These are phyloP conservation scores for Casaregolazyma lundiana DNA, from an alignment of 1,139 yeast species.

Conservation along the genomic window DNA sequence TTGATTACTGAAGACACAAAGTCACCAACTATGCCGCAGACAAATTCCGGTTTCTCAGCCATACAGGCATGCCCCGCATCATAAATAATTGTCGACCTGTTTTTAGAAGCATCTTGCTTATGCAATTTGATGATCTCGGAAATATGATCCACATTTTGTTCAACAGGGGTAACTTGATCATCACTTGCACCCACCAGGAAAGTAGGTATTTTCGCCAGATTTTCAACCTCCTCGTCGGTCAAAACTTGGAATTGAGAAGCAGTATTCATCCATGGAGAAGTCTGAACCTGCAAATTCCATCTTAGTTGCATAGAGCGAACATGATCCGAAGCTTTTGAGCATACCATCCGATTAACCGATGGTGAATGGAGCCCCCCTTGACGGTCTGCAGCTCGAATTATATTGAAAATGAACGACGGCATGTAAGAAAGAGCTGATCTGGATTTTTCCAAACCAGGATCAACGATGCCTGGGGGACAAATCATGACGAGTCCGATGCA, in stretches of 20 bases:
- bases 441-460: constrained; percentile 25
- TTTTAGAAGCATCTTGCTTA: neutral
- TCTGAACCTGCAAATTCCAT: constrained; percentile 65
- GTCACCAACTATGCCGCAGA: constrained; percentile 58
- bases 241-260: constrained; percentile 46
- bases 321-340: constrained; percentile 35
- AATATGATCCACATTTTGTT: constrained; percentile 14
- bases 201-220: constrained; percentile 32
- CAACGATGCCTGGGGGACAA: constrained; percentile 52
- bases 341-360: constrained; percentile 54
- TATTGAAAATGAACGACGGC: constrained; percentile 49
- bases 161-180: constrained; percentile 53
- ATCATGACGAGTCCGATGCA: constrained; percentile 38
- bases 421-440: constrained; percentile 32
- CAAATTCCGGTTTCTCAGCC: constrained; percentile 58
- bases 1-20: constrained; percentile 48
- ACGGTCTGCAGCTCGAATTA: constrained; percentile 57
- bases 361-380: constrained; percentile 55
- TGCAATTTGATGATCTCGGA: neutral
- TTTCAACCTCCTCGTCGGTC: constrained; percentile 33
- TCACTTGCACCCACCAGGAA: constrained; percentile 54
- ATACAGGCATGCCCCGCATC: constrained; percentile 66
- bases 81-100: constrained; percentile 34
- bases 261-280: constrained; percentile 51
- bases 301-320: constrained; percentile 56